Percentiles rank a stretch among this genome's conserved stretches.
Evolutionary conservation across 345 rosid species (phyloP).

Genomic region (Eucalyptus marginata): DNA sequence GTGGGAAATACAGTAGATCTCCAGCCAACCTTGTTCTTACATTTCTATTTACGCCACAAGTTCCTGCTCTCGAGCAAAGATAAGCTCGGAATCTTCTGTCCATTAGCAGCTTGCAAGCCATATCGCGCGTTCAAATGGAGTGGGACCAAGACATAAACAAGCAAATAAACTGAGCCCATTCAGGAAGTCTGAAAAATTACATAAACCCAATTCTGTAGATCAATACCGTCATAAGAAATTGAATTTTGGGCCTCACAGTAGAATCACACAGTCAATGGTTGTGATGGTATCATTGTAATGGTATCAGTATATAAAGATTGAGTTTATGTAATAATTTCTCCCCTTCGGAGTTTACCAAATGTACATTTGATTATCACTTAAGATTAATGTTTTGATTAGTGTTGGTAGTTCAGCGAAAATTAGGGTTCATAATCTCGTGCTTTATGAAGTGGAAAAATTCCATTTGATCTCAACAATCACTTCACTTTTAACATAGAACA

Average conservation of each 20-base stretch:
- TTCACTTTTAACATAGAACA: too few relatives aligned
- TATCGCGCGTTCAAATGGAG: background rate
- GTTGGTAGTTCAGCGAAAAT: background rate
- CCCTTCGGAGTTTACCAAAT: rapidly evolving
- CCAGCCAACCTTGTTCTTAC: background rate
- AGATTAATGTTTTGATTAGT: background rate
- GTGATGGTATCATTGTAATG: too few relatives aligned
- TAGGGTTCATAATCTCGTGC: background rate
- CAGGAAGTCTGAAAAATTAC: background rate
- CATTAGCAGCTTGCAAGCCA: background rate
- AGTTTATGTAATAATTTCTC: background rate
- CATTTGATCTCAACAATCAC: too few relatives aligned
- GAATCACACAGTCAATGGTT: background rate
- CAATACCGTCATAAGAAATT: background rate
- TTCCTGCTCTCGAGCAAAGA: background rate
- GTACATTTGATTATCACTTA: background rate
- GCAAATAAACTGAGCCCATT: background rate
- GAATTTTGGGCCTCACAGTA: background rate
- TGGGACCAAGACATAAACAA: background rate
- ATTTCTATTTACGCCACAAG: background rate
- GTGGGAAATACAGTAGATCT: background rate
- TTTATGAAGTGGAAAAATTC: background rate
- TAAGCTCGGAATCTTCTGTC: background rate
- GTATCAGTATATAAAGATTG: background rate
- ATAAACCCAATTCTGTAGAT: background rate